These are phyloP conservation scores for Cercophora scortea DNA, from an alignment of 495 filamentous ascomycete species.

Conservation along the genomic window DNA sequence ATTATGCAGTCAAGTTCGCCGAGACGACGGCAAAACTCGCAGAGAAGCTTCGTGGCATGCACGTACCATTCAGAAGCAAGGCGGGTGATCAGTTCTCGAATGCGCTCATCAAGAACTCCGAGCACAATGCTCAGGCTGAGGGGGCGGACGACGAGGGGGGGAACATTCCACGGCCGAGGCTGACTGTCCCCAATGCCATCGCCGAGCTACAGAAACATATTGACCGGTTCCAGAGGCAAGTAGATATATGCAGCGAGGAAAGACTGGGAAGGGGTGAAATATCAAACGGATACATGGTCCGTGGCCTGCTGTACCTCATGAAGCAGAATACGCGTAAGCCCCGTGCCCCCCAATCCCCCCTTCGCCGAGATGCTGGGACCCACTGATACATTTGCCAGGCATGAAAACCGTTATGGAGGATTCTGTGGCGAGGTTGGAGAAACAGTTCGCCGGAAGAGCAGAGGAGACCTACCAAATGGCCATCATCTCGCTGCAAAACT, in stretches of 20 bases:
- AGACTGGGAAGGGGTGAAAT: constrained; percentile 1
- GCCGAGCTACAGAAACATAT: constrained; percentile 2
- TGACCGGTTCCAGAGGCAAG: constrained; percentile 3
- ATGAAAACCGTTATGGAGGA: background rate
- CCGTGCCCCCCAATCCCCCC: background rate
- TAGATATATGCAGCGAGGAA: constrained; percentile 1
- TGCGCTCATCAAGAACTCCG: background rate
- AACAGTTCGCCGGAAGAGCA: background rate
- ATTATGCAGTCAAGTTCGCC: background rate
- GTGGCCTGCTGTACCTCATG: background rate
- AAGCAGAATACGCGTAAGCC: background rate
- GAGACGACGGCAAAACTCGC: background rate
- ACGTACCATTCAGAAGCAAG: background rate
- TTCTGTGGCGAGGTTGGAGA: background rate
- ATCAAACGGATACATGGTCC: background rate
- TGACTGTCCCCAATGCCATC: background rate
- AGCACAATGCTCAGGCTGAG: background rate
- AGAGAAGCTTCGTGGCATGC: background rate
- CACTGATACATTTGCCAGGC: background rate
- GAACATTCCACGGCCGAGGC: background rate
- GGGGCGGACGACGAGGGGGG: background rate
- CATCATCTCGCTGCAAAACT: background rate
- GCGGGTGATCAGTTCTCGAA: too few species aligned
- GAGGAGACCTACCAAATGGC: background rate
- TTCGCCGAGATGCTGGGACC: background rate